Base-by-base conservation (phyloP, 257 asterid genomes). In the Paraleonurus japonicus region DNA sequence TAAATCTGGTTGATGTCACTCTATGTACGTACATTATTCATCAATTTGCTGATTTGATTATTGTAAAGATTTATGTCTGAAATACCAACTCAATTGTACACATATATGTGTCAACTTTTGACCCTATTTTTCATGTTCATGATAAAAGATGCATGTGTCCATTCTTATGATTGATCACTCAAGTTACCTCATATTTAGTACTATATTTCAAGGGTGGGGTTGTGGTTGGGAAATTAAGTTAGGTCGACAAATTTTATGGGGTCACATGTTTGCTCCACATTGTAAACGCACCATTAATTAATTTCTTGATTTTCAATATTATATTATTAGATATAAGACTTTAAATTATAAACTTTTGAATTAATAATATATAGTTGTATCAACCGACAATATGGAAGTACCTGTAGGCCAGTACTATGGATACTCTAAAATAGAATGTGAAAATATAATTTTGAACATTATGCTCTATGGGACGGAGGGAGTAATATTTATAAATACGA, bases 161-260 rank as follows among this genome's bases (percentile, higher is more conserved):
- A 35, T 55, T 74, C 68, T 66, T 41, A 37, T 62, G 61, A 55
- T 55, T 74, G 73, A 27, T 5, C 19, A 45, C n/a, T n/a, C 20
- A 43, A 43, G 48, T 54, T 66, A 24, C 17, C 28, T 53, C 37
- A 39, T 2, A 41, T 24, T 60, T 22, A 17, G 45, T 64, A 57
- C 47, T 16, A 35, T 53, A 1, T 39, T 33, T 20, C 41, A 17
- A 55, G 10, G 51, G 6, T n/a, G n/a, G 53, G 2, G n/a, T 37
- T 51, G 39, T 54, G 67, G 60, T 64, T 73, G 67, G 63, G 1
- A 41, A 41, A 27, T 66, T 65, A 28, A 26, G 7, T 23, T 28
- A 41, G 63, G 74, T 4, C 17, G 7, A 20, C 63, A 66, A 39
- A 53, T n/a, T 65, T 26, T 41, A 69, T 66, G 69, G 78, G 74